These are phyloP conservation scores for Phytophthora fragariaefolia DNA, from an alignment of 352 stramenopile genomes.

Conservation along the genomic window DNA sequence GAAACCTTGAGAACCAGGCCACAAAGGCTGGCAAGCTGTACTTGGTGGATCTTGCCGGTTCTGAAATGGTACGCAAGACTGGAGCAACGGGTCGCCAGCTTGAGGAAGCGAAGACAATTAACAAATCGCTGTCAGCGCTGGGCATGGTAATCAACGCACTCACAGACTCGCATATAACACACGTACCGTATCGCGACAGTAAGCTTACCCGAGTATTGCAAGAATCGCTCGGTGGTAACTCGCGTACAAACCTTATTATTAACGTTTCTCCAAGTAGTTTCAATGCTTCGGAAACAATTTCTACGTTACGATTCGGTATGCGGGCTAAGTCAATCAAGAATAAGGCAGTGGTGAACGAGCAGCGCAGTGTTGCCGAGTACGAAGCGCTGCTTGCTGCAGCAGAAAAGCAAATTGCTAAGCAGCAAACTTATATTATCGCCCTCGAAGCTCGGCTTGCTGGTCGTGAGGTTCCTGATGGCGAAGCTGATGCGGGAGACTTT, in stretches of 20 bases:
- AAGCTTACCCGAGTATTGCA: constrained; percentile 94
- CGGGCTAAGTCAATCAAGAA: constrained; percentile 96
- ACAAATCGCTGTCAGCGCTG: constrained; percentile 94
- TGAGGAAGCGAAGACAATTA: constrained; percentile 97
- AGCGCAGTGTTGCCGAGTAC: constrained; percentile 92
- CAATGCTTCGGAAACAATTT: constrained; percentile 93
- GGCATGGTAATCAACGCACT: constrained; percentile 96
- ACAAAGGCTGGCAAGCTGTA: constrained; percentile 92
- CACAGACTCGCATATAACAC: constrained; percentile 76
- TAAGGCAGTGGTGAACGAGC: constrained; percentile 94
- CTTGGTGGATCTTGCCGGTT: constrained; percentile 94
- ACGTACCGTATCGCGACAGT: constrained; percentile 92
- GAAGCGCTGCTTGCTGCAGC: constrained; percentile 83
- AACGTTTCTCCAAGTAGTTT: constrained; percentile 91
- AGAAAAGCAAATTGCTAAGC: constrained; percentile 82
- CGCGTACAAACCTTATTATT: constrained; percentile 94
- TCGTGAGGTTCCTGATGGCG: constrained; percentile 21
- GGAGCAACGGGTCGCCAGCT: constrained; percentile 89
- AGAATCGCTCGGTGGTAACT: constrained; percentile 94
- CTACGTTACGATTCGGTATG: constrained; percentile 91
- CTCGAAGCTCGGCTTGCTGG: constrained; percentile 68
- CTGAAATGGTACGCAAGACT: constrained; percentile 95
- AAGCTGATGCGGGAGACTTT: constrained; percentile 4
- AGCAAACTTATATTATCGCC: constrained; percentile 86
- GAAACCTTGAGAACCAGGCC: constrained; percentile 87